Evolutionary conservation across 805 yeast genomes (phyloP).

Genomic region (Candida andamanensis): DNA sequence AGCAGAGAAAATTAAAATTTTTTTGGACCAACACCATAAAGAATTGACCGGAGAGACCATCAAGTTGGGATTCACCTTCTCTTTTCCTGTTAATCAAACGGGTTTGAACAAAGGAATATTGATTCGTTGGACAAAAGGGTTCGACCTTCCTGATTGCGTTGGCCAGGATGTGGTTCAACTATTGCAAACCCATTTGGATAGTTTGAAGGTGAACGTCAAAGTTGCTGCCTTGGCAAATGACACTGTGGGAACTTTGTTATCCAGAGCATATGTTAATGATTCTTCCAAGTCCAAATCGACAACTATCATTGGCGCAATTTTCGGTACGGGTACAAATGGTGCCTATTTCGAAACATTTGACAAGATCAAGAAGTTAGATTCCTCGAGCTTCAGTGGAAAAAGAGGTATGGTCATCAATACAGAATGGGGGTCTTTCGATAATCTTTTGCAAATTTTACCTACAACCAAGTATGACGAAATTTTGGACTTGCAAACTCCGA

Average conservation of each 20-base stretch:
- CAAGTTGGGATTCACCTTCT: conserved; percentile 88
- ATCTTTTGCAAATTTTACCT: conserved; percentile 70
- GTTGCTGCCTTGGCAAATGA: conserved; percentile 92
- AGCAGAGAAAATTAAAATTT: conserved; percentile 63
- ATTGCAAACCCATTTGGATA: conserved; percentile 66
- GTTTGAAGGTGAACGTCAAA: conserved; percentile 52
- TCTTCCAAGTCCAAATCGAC: conserved; percentile 60
- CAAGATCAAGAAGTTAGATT: conserved; percentile 68
- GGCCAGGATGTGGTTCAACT: conserved; percentile 75
- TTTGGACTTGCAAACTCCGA: conserved; percentile 70
- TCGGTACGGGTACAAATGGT: conserved; percentile 98
- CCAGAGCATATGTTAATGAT: conserved; percentile 76
- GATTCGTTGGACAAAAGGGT: conserved; percentile 96
- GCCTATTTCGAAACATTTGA: conserved; percentile 80
- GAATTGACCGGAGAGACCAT: conserved; percentile 25
- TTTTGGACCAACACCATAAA: conserved; percentile 62
- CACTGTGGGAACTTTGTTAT: conserved; percentile 88
- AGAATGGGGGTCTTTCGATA: conserved; percentile 98
- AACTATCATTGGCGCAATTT: conserved; percentile 83
- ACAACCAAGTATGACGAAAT: conserved; percentile 68
- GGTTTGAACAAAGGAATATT: conserved; percentile 74
- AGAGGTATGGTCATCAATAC: conserved; percentile 83
- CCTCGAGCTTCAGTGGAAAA: conserved; percentile 22
- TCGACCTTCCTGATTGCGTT: conserved; percentile 77
- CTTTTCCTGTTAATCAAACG: conserved; percentile 88